A percentile compares a stretch with the other conserved stretches of the same genome.
phyloP scores from a whole-genome alignment of 2,329 filamentous ascomycete genomes.

The Verticillium klebahnii region DNA sequence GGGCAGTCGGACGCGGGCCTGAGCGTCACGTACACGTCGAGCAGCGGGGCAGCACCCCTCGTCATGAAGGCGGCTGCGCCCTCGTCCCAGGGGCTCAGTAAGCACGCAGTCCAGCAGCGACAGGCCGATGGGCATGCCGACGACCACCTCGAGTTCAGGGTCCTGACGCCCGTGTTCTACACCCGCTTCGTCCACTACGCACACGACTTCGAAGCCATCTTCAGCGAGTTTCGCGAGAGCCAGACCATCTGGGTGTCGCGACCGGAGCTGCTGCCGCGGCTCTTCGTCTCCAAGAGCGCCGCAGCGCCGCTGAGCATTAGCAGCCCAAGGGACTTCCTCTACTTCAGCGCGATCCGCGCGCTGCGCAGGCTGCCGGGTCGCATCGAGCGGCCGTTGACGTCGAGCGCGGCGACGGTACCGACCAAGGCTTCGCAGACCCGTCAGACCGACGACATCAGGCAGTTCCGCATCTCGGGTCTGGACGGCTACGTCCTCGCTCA shows the following conservation, averaged over 20 bases:
- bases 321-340: conserved; percentile 31
- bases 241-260: conserved; percentile 53
- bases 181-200: conserved; percentile 59
- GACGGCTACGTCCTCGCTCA: conserved; percentile 41
- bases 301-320: conserved; percentile 27
- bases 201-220: conserved; percentile 57
- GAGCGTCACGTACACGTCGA: conserved; percentile 48
- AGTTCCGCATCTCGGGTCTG: conserved; percentile 45
- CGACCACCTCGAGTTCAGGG: conserved; percentile 47
- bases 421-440: conserved; percentile 7
- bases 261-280: conserved; percentile 42
- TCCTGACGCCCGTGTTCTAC: conserved; percentile 65
- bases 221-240: conserved; percentile 55
- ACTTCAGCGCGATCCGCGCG: conserved; percentile 38
- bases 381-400: conserved; percentile 36
- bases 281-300: conserved; percentile 35
- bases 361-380: conserved; percentile 36
- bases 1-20: conserved; percentile 37
- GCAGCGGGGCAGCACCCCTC: conserved; percentile 34
- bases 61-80: not conserved
- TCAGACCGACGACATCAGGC: conserved; percentile 32
- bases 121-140: conserved; percentile 32
- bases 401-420: conserved; percentile 19
- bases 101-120: conserved; percentile 11
- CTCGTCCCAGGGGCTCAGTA: conserved; percentile 12